These are phyloP conservation scores for Cladophialophora yegresii DNA, from an alignment of 2,329 filamentous ascomycete species.

Conservation along the genomic window DNA sequence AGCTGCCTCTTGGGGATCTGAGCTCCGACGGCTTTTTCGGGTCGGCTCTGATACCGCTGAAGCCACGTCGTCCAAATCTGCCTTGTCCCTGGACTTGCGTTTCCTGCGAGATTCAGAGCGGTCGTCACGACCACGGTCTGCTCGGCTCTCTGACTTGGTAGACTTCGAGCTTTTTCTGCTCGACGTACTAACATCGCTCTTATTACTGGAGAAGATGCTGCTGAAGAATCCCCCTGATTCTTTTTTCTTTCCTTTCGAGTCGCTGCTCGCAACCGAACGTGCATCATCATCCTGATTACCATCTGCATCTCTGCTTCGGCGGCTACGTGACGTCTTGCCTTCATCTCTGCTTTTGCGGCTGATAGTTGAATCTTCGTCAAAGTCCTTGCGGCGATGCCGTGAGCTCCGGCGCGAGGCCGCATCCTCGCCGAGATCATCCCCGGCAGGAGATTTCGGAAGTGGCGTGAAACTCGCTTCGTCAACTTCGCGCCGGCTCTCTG, in stretches of 20 bases:
- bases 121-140: constrained; percentile 44
- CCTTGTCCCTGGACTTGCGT: constrained; percentile 29
- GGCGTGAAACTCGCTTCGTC: constrained; percentile 14
- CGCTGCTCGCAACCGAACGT: constrained; percentile 23
- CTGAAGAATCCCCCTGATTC: constrained; percentile 43
- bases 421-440: constrained; percentile 32
- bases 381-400: constrained; percentile 39
- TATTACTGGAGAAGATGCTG: constrained; percentile 41
- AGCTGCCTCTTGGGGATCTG: constrained; percentile 14
- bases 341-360: constrained; percentile 42
- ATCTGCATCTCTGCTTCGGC: constrained; percentile 38
- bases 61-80: constrained; percentile 20
- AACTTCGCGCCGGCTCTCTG: not conserved
- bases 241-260: constrained; percentile 38
- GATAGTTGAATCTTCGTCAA: constrained; percentile 43
- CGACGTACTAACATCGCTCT: constrained; percentile 35
- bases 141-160: constrained; percentile 42
- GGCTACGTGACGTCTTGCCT: constrained; percentile 39
- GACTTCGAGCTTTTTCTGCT: constrained; percentile 40
- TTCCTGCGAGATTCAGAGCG: constrained; percentile 41
- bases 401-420: constrained; percentile 41
- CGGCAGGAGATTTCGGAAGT: constrained; percentile 28
- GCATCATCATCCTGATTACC: constrained; percentile 31
- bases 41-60: constrained; percentile 19
- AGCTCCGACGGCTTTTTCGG: constrained; percentile 12